A percentile compares a stretch with the other conserved stretches of the same genome.
phyloP scores from a whole-genome alignment of 345 rosid genomes.

The Balakata baccata region DNA sequence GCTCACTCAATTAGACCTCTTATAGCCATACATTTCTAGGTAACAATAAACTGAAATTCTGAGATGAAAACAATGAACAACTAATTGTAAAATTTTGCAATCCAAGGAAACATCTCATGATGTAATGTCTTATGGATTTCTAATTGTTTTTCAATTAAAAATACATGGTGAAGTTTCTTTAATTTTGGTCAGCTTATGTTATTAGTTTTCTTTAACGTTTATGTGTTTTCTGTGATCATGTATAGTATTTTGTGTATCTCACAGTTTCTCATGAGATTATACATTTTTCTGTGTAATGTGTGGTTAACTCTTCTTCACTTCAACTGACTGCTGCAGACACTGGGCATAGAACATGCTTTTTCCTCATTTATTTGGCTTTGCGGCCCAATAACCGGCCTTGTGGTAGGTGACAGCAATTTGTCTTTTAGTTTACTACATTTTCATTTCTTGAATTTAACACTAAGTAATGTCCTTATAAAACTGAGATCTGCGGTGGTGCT shows the following conservation, averaged over 20 bases:
- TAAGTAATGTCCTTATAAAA: background rate
- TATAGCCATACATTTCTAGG: too few relatives aligned
- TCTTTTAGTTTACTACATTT: background rate
- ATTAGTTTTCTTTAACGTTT: too few relatives aligned
- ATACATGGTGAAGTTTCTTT: background rate
- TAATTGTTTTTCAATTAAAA: background rate
- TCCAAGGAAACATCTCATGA: background rate
- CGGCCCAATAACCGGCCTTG: conserved; percentile 93
- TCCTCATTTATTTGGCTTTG: conserved; percentile 98
- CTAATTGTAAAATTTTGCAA: background rate
- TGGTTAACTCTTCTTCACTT: conserved; percentile 8
- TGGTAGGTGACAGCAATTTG: conserved; percentile 54
- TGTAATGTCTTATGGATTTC: background rate
- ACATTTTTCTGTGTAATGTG: conserved; percentile 1
- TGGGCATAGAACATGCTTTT: conserved; percentile 88
- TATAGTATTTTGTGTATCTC: too few relatives aligned
- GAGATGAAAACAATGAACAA: background rate
- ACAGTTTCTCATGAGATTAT: background rate
- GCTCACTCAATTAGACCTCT: background rate
- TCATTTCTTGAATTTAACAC: conserved; percentile 7
- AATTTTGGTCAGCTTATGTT: too few relatives aligned
- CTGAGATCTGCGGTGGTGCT: background rate
- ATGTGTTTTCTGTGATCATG: too few relatives aligned
- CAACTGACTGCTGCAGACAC: conserved; percentile 60
- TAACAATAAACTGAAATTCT: background rate